Percentiles rank a stretch among this genome's conserved stretches.
Evolutionary conservation across 2,329 filamentous ascomycete genomes (phyloP).

Genomic region (Ceratocystiopsis sp.): DNA sequence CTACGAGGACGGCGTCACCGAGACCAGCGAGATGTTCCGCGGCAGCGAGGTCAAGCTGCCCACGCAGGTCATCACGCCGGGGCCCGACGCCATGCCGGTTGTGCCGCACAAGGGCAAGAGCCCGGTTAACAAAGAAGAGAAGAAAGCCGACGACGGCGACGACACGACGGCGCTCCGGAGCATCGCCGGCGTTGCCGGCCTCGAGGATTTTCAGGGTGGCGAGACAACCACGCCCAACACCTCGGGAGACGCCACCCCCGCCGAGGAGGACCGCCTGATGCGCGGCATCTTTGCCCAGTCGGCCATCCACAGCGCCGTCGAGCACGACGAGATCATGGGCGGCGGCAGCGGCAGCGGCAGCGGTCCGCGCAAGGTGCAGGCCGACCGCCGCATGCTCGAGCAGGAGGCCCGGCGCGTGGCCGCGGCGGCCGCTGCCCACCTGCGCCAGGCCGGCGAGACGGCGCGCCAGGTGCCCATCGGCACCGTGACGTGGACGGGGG

Average conservation of each 20-base stretch:
- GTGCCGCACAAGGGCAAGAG: neutral
- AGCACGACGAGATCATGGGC: slow-evolving; percentile 83
- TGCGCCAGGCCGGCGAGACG: slow-evolving; percentile 55
- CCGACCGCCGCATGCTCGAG: slow-evolving; percentile 63
- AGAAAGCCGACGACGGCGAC: neutral
- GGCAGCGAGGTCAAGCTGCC: slow-evolving; percentile 60
- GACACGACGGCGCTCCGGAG: slow-evolving; percentile 16
- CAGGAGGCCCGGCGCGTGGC: slow-evolving; percentile 69
- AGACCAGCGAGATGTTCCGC: slow-evolving; percentile 74
- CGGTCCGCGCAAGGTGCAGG: slow-evolving; percentile 51
- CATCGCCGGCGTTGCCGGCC: slow-evolving; percentile 38
- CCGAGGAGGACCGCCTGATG: slow-evolving; percentile 61
- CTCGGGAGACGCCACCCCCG: slow-evolving; percentile 16
- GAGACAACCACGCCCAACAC: slow-evolving; percentile 19
- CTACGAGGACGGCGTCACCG: slow-evolving; percentile 51
- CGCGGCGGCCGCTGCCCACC: slow-evolving; percentile 56
- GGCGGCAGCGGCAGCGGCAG: slow-evolving; percentile 40
- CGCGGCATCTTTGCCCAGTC: slow-evolving; percentile 76
- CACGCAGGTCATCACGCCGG: slow-evolving; percentile 15
- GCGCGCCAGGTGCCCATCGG: slow-evolving; percentile 61
- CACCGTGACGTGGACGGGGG: slow-evolving; percentile 86
- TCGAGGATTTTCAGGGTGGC: slow-evolving; percentile 39
- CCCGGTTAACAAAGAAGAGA: neutral
- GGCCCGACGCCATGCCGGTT: slow-evolving; percentile 10
- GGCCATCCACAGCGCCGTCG: slow-evolving; percentile 75